These are phyloP conservation scores for Wickerhamomyces strasburgensis DNA, from an alignment of 805 yeast genomes.

Conservation along the genomic window DNA sequence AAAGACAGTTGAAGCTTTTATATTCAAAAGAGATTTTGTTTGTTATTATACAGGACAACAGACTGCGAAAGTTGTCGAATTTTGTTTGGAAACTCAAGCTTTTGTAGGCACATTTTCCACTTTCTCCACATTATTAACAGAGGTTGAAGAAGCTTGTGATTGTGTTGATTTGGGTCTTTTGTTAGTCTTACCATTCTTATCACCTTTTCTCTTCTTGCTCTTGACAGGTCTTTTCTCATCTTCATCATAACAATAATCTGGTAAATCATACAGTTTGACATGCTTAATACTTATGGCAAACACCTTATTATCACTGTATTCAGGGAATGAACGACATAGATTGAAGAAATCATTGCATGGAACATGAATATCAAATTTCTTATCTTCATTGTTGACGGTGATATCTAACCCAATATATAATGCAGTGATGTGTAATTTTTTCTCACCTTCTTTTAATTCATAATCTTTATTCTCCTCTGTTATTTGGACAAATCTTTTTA, in stretches of 20 bases:
- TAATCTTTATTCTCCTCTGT: constrained; percentile 33
- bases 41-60: too few species aligned
- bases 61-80: too few species aligned
- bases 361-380: constrained; percentile 74
- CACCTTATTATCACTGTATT: constrained; percentile 50
- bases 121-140: constrained; percentile 3
- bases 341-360: constrained; percentile 89
- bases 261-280: constrained; percentile 74
- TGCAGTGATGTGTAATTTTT: constrained; percentile 58
- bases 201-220: constrained; percentile 49
- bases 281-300: constrained; percentile 60
- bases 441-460: constrained; percentile 28
- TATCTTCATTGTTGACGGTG: constrained; percentile 36
- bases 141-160: neutral
- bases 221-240: constrained; percentile 75
- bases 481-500: constrained; percentile 30
- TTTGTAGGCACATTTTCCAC: too few species aligned
- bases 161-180: constrained; percentile 31
- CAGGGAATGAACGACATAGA: constrained; percentile 72
- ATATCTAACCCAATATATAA: constrained; percentile 73
- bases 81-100: too few species aligned
- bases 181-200: constrained; percentile 31
- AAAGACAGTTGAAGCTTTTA: too few species aligned
- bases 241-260: constrained; percentile 75
- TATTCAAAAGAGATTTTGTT: too few species aligned